These are phyloP conservation scores for Balamuthia mandrillaris DNA, from an alignment of 208 protist species.

Conservation along the genomic window DNA sequence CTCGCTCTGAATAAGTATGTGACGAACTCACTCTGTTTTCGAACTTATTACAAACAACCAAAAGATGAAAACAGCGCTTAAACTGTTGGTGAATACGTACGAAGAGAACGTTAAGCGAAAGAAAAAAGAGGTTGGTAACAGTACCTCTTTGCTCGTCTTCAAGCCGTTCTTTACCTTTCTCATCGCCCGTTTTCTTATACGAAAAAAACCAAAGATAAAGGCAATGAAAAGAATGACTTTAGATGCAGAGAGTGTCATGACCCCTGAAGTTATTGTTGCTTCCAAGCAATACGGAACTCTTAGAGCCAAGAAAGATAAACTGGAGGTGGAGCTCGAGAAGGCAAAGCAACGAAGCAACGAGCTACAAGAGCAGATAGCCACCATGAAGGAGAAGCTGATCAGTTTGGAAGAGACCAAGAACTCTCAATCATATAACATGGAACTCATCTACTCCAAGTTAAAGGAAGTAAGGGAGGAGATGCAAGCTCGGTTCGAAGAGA, in stretches of 20 bases:
- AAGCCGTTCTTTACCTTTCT: not conserved
- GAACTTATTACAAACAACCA: too few species aligned
- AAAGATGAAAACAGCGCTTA: not conserved
- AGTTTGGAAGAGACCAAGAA: not conserved
- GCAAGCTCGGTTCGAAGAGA: slow-evolving; percentile 15
- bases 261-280: too few species aligned
- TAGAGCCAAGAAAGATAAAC: not conserved
- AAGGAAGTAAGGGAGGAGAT: not conserved
- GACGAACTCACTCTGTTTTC: not conserved
- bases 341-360: not conserved
- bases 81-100: not conserved
- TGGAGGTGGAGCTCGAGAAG: not conserved
- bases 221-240: not conserved
- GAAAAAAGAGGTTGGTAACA: not conserved
- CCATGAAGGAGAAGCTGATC: not conserved
- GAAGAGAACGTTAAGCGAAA: not conserved
- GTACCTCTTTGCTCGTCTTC: not conserved
- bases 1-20: not conserved
- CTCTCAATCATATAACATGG: not conserved
- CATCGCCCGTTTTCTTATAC: not conserved
- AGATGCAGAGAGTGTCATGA: too few species aligned
- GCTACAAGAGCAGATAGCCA: not conserved
- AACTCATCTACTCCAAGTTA: not conserved
- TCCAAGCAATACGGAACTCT: not conserved
- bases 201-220: not conserved